Evolutionary conservation across 257 asterid genomes (phyloP).

Genomic region (Petunia secreta): DNA sequence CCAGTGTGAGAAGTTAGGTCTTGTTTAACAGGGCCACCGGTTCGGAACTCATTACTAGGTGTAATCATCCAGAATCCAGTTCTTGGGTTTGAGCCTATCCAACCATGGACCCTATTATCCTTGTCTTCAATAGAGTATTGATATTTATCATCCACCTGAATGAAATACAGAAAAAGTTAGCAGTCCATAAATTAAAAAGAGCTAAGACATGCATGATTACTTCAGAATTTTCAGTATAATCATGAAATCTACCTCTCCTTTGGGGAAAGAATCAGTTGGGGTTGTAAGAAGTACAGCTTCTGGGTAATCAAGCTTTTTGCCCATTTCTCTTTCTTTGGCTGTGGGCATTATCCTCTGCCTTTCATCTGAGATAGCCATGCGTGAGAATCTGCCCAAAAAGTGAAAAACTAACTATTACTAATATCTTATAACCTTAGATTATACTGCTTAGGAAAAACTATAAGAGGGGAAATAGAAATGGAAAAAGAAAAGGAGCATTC

Average conservation of each 20-base stretch:
- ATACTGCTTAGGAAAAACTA: no score
- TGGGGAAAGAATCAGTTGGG: slow-evolving; percentile 28
- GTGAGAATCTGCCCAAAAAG: slow-evolving; percentile 28
- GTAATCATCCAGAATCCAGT: slow-evolving; percentile 47
- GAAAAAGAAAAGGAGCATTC: no score
- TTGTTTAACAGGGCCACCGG: slow-evolving; percentile 46
- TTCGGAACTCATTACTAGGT: slow-evolving; percentile 40
- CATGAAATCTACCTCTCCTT: slow-evolving; percentile 33
- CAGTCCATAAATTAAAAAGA: neutral
- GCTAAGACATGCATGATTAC: neutral
- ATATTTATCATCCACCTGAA: slow-evolving; percentile 50
- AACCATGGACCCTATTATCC: slow-evolving; percentile 42
- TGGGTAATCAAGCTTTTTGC: slow-evolving; percentile 28
- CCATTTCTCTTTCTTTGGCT: slow-evolving; percentile 24
- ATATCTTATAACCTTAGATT: neutral
- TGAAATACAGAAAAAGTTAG: neutral
- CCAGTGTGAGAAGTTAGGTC: slow-evolving; percentile 52
- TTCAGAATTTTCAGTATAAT: neutral
- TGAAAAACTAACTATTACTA: neutral
- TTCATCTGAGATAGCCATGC: slow-evolving; percentile 36
- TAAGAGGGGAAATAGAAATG: no score
- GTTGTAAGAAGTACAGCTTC: slow-evolving; percentile 35
- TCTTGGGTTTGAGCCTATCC: slow-evolving; percentile 32
- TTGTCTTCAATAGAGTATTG: slow-evolving; percentile 34
- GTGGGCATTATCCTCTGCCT: slow-evolving; percentile 38